Percentiles rank a stretch among this genome's conserved stretches.
These are phyloP conservation scores for Paramecium sonneborni DNA, from an alignment of 73 alveolate species.

Conservation along the genomic window DNA sequence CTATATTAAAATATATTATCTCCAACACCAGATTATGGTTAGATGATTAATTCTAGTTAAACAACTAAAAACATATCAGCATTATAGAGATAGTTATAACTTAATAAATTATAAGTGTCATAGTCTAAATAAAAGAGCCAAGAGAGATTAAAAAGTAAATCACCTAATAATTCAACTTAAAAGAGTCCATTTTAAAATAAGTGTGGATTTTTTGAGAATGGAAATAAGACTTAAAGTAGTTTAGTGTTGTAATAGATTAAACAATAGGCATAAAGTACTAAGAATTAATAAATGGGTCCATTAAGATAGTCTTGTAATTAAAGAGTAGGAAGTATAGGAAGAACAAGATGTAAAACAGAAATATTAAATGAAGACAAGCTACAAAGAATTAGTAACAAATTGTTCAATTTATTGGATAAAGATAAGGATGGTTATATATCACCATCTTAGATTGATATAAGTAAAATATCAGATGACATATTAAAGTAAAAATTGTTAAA, in stretches of 20 bases:
- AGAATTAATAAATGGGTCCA: too few species aligned
- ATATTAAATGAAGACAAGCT: too few species aligned
- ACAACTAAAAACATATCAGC: background rate
- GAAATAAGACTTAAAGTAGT: too few species aligned
- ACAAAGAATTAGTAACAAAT: too few species aligned
- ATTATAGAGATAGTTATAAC: background rate
- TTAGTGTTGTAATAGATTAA: too few species aligned
- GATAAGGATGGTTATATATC: background rate
- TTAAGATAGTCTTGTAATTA: too few species aligned
- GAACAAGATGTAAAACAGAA: too few species aligned
- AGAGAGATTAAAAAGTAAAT: background rate
- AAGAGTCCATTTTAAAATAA: background rate
- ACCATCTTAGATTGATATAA: background rate
- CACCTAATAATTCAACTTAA: background rate
- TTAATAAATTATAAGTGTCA: background rate
- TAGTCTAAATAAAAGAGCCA: background rate
- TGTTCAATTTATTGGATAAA: background rate
- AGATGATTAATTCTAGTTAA: background rate
- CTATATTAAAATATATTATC: background rate
- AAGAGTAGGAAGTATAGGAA: too few species aligned
- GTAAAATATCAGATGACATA: background rate
- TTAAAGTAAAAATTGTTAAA: background rate
- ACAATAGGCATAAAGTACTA: too few species aligned
- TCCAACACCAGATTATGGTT: background rate
- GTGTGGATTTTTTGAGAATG: too few species aligned